Percentiles rank a stretch among this genome's conserved stretches.
Evolutionary conservation across 2,329 filamentous ascomycete species (phyloP).

Genomic region (Fusarium sp.): DNA sequence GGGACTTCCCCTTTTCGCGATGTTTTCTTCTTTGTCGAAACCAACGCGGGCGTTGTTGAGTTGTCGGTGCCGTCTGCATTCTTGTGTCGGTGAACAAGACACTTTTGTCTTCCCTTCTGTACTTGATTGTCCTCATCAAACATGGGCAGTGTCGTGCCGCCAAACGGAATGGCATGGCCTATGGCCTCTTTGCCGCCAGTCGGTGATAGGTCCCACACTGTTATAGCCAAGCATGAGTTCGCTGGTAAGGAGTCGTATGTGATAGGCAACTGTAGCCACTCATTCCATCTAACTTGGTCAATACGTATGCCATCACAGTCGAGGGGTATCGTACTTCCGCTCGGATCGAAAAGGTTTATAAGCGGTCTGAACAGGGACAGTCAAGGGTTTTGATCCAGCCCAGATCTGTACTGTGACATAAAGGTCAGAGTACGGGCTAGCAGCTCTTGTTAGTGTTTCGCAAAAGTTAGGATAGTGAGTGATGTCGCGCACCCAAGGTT

Average conservation of each 20-base stretch:
- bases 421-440: constrained; percentile 82
- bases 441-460: constrained; percentile 35
- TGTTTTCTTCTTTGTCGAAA: constrained; percentile 63
- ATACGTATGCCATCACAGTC: neutral
- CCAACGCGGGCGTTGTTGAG: constrained; percentile 77
- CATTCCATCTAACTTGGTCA: constrained; percentile 76
- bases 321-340: constrained; percentile 58
- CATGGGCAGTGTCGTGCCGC: constrained; percentile 89
- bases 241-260: constrained; percentile 83
- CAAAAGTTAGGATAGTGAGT: neutral
- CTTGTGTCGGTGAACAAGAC: constrained; percentile 81
- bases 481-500: constrained; percentile 70
- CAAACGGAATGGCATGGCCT: constrained; percentile 87
- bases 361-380: constrained; percentile 88
- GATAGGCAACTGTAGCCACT: constrained; percentile 92
- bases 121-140: constrained; percentile 93
- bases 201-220: constrained; percentile 92
- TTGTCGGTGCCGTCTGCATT: constrained; percentile 86
- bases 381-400: constrained; percentile 94
- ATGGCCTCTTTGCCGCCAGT: constrained; percentile 74
- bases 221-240: constrained; percentile 87
- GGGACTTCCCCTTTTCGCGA: constrained; percentile 59
- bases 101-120: constrained; percentile 92
- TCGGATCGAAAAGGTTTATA: constrained; percentile 89
- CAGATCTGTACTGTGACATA: constrained; percentile 94